Evolutionary conservation across 23 red algal genomes (phyloP).

Genomic region (Gracilariopsis chorda): DNA sequence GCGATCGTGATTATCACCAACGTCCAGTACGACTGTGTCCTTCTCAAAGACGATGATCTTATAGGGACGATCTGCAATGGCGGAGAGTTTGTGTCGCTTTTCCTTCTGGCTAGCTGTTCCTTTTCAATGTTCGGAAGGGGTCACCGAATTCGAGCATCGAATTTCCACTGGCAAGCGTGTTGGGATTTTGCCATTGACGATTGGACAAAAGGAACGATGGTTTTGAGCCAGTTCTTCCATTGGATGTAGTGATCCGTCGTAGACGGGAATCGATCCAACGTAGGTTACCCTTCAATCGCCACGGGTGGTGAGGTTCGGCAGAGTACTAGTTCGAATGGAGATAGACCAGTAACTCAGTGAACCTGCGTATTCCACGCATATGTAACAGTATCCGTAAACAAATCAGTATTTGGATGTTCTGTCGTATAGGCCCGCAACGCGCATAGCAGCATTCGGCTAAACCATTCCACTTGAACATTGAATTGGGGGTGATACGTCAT

Average conservation of each 20-base stretch:
- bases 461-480: slow-evolving; percentile 26
- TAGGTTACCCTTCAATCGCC: background rate
- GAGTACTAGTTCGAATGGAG: slow-evolving; percentile 28
- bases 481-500: slow-evolving; percentile 42
- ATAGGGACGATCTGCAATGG: slow-evolving; percentile 6
- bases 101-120: background rate
- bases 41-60: background rate
- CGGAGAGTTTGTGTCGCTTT: background rate
- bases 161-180: background rate
- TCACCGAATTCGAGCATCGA: background rate
- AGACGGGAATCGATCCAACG: background rate
- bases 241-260: background rate
- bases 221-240: background rate
- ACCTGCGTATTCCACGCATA: slow-evolving; percentile 6
- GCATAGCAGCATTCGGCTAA: background rate
- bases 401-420: background rate
- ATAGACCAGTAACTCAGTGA: background rate
- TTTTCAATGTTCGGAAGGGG: background rate
- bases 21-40: background rate
- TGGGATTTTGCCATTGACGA: background rate
- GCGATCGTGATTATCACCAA: background rate
- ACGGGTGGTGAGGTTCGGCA: background rate
- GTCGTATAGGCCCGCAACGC: background rate
- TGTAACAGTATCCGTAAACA: background rate
- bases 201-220: background rate